Base-by-base conservation (phyloP, 768 basidiomycete species). In the Psilocybe sp. region DNA sequence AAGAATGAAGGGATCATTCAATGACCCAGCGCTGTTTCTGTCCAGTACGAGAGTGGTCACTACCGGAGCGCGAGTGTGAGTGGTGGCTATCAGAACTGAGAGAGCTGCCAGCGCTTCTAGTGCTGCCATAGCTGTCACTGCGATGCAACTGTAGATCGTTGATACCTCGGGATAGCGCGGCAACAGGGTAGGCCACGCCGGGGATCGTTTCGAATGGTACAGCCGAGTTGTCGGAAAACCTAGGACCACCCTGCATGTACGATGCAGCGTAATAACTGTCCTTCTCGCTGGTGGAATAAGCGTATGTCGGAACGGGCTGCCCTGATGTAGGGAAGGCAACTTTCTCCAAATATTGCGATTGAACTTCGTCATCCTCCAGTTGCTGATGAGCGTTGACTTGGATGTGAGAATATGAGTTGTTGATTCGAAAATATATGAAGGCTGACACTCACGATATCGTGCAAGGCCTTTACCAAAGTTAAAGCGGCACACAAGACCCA, bases 381-480 rank as follows among this genome's bases (percentile, higher is more conserved):
- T 84, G 78, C 49, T 82, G 23, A 28, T 28, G 72, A 5, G 72
- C 69, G 47, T 79, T 76, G 46, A 89, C 86, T 89, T 32, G 40
- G 31, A 52, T 11, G 8, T 28, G 23, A 7, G 31, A 39, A 49
- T 47, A 10, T 51, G 28, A 58, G 44, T 41, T 52, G 35, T 13
- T 19, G 12, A 46, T 2, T 31, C 13, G 32, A 51, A 18, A n/a
- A 41, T 15, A 36, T 31, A 16, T 31, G n/a, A 45, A 23, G 2
- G 13, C 18, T 33, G 44, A 28, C 8, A 70, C 87, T 69, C 54
- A 90, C 88, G 69, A 64, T 85, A 84, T 16, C 76, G 77, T 49
- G 75, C 67, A 50, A 92, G 70, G 18, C 89, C 89, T 64, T 86
- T 88, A 50, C 84, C 86, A 58, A 91, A 91, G 70, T 91, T 90